Evolutionary conservation across 2,329 filamentous ascomycete species (phyloP), one percentile per base, ranked within the genome.

Genomic region (Xylaria polymorpha): DNA sequence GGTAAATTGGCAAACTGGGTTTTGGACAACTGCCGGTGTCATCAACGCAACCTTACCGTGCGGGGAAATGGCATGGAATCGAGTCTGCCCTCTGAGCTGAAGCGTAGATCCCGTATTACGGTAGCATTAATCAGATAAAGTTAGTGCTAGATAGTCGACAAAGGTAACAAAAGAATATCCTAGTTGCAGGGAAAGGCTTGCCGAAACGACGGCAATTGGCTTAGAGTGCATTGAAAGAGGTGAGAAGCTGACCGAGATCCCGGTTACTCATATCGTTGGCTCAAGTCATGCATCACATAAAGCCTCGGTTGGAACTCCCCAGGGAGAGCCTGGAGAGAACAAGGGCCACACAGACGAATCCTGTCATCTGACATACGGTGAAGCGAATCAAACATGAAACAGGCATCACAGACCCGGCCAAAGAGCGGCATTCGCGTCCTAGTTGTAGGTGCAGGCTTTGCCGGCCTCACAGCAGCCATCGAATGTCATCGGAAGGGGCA

Each of bases 401-500:
- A 32, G 43, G 46, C 74, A 63, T 72, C 77, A 61, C 75, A 74
- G 29, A 14, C 53, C 15, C 62, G 48, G 1, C 71, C 73, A 6
- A 73, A 79, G 10, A 81, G 80, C n/a, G 82, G 81, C 62, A 82
- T 85, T 74, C 81, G 80, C 53, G 82, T 86, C 46, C 76, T 86
- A 14, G 80, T 86, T 46, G 84, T 86, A 15, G 85, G 85, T 32
- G 81, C 81, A 73, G 87, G 87, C n/a, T 88, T 89, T 68, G 87
- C 85, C 43, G 87, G 87, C 22, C 82, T 89, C 15, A 85, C 87
- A 18, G 86, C 87, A 12, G 87, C 87, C 46, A 88, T 90, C 68
- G 86, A 89, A 75, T 88, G 86, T 74, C 81, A 84, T 56, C 83
- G 85, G 51, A 86, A 88, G 73, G 87, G 87, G 7, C 86, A 88